Conservation (phyloP, 2,329 filamentous ascomycete species). For the Pyrenophora teres region DNA sequence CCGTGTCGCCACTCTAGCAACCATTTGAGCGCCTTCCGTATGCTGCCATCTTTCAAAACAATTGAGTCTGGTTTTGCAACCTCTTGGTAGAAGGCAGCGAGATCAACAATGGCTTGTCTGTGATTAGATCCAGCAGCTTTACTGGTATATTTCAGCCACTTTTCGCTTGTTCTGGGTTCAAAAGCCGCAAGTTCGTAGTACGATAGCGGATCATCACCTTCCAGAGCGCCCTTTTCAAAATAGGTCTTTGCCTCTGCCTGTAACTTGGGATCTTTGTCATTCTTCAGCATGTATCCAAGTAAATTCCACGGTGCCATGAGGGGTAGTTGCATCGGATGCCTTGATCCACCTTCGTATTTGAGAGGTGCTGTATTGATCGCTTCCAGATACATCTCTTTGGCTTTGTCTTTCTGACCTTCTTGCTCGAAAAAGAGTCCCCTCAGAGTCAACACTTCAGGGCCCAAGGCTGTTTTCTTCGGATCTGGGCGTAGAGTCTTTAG, state of each 20-base stretch:
- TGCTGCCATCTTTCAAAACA: slow-evolving; percentile 10
- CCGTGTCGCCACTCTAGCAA: slow-evolving; percentile 24
- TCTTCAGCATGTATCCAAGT: slow-evolving; percentile 33
- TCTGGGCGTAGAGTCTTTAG: slow-evolving; percentile 27
- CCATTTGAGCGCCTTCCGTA: slow-evolving; percentile 32
- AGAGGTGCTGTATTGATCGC: slow-evolving; percentile 25
- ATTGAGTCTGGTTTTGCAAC: slow-evolving; percentile 30
- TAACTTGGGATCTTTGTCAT: slow-evolving; percentile 15
- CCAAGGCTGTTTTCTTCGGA: slow-evolving; percentile 17
- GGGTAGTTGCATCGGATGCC: slow-evolving; percentile 32
- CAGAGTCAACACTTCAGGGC: slow-evolving; percentile 35
- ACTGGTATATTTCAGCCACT: slow-evolving; percentile 52
- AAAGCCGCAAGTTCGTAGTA: slow-evolving; percentile 46
- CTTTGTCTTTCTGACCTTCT: slow-evolving; percentile 28
- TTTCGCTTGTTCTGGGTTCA: slow-evolving; percentile 29
- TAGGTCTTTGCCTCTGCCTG: slow-evolving; percentile 34
- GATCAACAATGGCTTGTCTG: slow-evolving; percentile 42
- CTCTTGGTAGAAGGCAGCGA: slow-evolving; percentile 49
- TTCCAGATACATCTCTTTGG: slow-evolving; percentile 28
- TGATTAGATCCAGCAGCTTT: slow-evolving; percentile 53
- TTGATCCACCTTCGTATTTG: slow-evolving; percentile 17
- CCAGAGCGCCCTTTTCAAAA: slow-evolving; percentile 44
- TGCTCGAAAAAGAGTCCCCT: slow-evolving; percentile 38
- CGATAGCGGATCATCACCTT: slow-evolving; percentile 52
- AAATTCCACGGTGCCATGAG: slow-evolving; percentile 40